Evolutionary conservation across 2,329 filamentous ascomycete genomes (phyloP).

Genomic region (Cordyceps tenuipes): DNA sequence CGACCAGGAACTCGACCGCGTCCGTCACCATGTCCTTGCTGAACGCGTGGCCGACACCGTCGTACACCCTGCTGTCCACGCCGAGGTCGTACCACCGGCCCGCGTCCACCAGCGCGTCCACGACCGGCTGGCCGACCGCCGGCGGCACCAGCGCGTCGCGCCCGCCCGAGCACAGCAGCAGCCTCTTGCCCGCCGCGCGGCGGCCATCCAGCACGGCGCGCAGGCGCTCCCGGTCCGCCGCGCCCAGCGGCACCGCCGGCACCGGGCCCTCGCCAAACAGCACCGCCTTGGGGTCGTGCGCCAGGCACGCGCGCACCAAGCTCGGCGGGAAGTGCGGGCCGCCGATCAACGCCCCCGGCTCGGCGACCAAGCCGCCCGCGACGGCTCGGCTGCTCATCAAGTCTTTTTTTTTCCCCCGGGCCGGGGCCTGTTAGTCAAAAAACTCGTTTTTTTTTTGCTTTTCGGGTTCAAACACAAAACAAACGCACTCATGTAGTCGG

Average conservation of each 20-base stretch:
- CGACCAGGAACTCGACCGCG: conserved; percentile 54
- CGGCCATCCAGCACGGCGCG: conserved; percentile 37
- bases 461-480: no score
- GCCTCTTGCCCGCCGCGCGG: conserved; percentile 49
- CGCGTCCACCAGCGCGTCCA: conserved; percentile 52
- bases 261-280: conserved; percentile 47
- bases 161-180: conserved; percentile 57
- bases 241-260: conserved; percentile 22
- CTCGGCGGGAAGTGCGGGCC: conserved; percentile 67
- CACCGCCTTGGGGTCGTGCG: conserved; percentile 67
- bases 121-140: conserved; percentile 48
- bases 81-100: conserved; percentile 35
- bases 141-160: conserved; percentile 69
- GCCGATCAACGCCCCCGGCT: conserved; percentile 60
- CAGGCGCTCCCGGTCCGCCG: conserved; percentile 35
- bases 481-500: conserved; percentile 65
- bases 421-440: no score
- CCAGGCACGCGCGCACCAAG: conserved; percentile 54
- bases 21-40: conserved; percentile 58
- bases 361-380: conserved; percentile 44
- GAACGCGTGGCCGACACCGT: conserved; percentile 62
- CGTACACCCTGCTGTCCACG: conserved; percentile 59
- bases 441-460: no score
- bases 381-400: conserved; percentile 73
- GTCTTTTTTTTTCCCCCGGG: conserved; percentile 24